Conservation (phyloP, 305 asterid genomes). For the Lippia alba region DNA sequence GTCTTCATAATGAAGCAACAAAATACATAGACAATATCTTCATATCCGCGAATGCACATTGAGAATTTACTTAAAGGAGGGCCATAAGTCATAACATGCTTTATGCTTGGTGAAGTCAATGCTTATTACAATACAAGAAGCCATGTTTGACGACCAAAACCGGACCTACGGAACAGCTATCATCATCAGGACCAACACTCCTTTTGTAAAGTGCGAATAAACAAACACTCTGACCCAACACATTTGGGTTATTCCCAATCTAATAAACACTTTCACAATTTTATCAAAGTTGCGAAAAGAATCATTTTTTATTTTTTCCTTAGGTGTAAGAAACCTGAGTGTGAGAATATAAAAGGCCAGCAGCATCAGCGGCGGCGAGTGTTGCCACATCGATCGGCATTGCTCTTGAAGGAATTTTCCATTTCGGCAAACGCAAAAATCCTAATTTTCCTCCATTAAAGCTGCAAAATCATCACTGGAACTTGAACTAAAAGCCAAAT, state of each 20-base stretch:
- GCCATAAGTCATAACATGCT: neutral
- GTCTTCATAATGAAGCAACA: no score
- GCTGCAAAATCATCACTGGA: slow-evolving; percentile 15
- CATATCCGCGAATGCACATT: no score
- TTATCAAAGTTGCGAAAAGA: slow-evolving; percentile 30
- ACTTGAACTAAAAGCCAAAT: no score
- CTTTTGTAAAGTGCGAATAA: slow-evolving; percentile 24
- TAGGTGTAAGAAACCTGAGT: neutral
- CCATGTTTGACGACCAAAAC: neutral
- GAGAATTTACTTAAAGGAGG: neutral
- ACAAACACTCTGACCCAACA: slow-evolving; percentile 10
- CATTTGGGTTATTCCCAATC: slow-evolving; percentile 1
- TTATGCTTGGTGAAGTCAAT: neutral
- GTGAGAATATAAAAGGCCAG: slow-evolving; percentile 34
- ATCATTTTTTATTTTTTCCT: neutral
- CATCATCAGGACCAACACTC: slow-evolving; percentile 2
- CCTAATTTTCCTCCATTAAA: slow-evolving; percentile 34
- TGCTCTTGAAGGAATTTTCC: slow-evolving; percentile 44
- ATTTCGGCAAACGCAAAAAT: slow-evolving; percentile 11
- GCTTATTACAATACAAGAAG: slow-evolving; percentile 14
- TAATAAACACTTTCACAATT: slow-evolving; percentile 14
- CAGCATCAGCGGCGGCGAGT: slow-evolving; percentile 25
- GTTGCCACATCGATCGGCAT: slow-evolving; percentile 40
- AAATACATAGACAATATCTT: no score
- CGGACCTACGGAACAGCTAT: neutral